A percentile compares a stretch with the other conserved stretches of the same genome.
Evolutionary conservation across 352 stramenopile genomes (phyloP).

Genomic region (Pythium brachiatum): DNA sequence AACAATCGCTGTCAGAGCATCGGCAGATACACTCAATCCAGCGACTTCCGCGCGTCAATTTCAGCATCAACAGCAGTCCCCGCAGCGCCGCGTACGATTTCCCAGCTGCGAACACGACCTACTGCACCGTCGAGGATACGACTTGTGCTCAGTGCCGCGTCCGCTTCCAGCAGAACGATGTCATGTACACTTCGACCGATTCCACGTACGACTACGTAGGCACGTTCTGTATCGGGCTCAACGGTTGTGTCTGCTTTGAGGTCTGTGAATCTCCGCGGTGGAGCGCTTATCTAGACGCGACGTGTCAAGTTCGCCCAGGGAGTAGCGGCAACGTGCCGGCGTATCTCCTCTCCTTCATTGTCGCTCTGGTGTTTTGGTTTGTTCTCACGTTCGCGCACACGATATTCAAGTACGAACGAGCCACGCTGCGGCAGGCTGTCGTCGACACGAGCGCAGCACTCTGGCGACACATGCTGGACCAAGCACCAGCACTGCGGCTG

Average conservation of each 20-base stretch:
- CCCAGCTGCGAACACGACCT: not conserved
- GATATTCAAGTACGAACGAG: not conserved
- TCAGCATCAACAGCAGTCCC: not conserved
- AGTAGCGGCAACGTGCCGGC: not conserved
- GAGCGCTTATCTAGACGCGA: not conserved
- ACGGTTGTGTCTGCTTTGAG: constrained; percentile 2
- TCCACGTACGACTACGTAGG: not conserved
- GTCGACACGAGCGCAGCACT: not conserved
- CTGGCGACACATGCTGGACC: not conserved
- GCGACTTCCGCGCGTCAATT: not conserved
- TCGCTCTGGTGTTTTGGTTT: not conserved
- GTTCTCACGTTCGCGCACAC: not conserved
- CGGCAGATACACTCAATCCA: not conserved
- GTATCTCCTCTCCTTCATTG: not conserved
- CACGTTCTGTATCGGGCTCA: not conserved
- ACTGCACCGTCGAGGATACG: not conserved
- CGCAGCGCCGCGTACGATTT: not conserved
- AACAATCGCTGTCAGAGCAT: not conserved
- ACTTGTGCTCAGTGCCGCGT: not conserved
- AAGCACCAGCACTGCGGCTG: not conserved
- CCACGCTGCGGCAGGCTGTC: not conserved
- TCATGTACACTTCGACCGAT: too few species aligned
- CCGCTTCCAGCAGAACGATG: not conserved
- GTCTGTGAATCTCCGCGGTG: not conserved
- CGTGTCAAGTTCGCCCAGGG: not conserved